A percentile compares a stretch with the other conserved stretches of the same genome.
Evolutionary conservation across 2,329 filamentous ascomycete species (phyloP).

Genomic region (Pseudogymnoascus sp.): DNA sequence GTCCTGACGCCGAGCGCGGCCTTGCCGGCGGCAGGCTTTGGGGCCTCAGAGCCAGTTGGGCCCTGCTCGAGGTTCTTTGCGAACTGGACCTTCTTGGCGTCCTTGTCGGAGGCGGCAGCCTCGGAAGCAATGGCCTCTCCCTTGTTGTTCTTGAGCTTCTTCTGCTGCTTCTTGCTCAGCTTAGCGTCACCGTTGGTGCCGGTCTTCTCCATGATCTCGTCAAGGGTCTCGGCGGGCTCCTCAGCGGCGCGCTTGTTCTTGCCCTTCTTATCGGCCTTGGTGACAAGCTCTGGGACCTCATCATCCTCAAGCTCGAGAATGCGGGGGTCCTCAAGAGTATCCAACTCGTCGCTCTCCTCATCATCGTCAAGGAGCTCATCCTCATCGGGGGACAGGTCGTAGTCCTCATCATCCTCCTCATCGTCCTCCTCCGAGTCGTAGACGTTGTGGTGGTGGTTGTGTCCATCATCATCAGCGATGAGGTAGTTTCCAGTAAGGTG

Average conservation of each 20-base stretch:
- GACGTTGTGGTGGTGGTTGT: constrained; percentile 50
- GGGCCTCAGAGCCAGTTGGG: constrained; percentile 62
- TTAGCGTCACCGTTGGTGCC: constrained; percentile 51
- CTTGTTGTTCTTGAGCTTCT: constrained; percentile 99
- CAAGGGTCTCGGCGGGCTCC: constrained; percentile 59
- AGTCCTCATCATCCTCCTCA: constrained; percentile 61
- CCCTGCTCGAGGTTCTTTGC: constrained; percentile 98
- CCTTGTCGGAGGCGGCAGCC: constrained; percentile 47
- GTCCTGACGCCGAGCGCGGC: constrained; percentile 63
- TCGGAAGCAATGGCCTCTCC: constrained; percentile 69
- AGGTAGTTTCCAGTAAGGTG: constrained; percentile 97
- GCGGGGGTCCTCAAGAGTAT: constrained; percentile 70
- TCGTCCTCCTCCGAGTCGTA: constrained; percentile 56
- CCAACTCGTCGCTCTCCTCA: constrained; percentile 68
- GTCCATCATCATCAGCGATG: constrained; percentile 53
- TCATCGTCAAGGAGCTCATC: constrained; percentile 60
- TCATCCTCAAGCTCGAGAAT: constrained; percentile 80
- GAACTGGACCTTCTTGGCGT: constrained; percentile 95
- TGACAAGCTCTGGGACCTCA: constrained; percentile 57
- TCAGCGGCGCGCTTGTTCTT: constrained; percentile 94
- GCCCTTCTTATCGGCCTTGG: constrained; percentile 47
- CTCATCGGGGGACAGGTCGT: constrained; percentile 73
- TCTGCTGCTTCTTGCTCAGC: constrained; percentile 91
- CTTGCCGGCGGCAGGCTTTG: constrained; percentile 48
- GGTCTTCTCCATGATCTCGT: constrained; percentile 76